These are phyloP conservation scores for Coniochaeta hoffmannii DNA, from an alignment of 2,329 filamentous ascomycete species.

Conservation along the genomic window DNA sequence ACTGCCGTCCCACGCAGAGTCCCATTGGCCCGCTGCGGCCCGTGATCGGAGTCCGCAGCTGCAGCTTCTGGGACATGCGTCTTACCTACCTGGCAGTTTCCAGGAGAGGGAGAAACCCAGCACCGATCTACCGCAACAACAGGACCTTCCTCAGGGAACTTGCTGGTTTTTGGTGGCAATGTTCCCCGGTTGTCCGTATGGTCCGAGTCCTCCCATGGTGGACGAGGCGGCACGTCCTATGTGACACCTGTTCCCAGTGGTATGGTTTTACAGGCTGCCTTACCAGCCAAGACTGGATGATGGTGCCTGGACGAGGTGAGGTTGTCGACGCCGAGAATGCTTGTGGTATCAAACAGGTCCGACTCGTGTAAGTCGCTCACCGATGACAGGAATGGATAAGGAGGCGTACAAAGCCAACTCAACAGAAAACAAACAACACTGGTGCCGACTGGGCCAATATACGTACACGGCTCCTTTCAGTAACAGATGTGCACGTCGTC, in stretches of 20 bases:
- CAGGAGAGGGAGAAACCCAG: neutral
- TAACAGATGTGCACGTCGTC: no score
- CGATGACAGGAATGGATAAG: neutral
- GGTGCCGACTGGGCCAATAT: no score
- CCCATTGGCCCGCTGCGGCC: neutral
- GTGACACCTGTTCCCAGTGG: neutral
- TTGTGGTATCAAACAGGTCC: neutral
- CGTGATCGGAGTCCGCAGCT: neutral
- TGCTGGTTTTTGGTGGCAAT: neutral
- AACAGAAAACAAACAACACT: neutral
- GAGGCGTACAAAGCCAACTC: neutral
- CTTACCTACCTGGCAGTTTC: neutral
- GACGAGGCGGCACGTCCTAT: neutral
- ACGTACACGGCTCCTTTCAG: no score
- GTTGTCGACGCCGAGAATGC: neutral
- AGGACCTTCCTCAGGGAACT: neutral
- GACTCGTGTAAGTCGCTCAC: neutral
- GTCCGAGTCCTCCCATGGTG: neutral
- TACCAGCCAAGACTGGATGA: neutral
- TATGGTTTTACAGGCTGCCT: neutral
- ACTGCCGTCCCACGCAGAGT: neutral
- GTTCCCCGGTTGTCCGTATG: neutral
- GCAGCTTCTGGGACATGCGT: neutral
- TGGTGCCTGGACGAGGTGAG: neutral
- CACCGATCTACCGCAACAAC: neutral